phyloP scores from a whole-genome alignment of 169 alveolate genomes.

The Plasmodium adleri region DNA sequence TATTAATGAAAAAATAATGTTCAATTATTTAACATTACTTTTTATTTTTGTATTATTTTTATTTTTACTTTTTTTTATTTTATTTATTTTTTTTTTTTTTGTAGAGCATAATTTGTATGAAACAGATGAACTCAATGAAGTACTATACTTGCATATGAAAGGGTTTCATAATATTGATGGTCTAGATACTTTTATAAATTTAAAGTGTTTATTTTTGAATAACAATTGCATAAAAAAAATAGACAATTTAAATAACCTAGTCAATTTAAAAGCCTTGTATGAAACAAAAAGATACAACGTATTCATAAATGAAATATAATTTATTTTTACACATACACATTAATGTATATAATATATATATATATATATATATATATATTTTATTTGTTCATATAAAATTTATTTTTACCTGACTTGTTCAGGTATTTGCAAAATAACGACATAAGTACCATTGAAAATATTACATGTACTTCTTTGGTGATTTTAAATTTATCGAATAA shows the following conservation, averaged over 20 bases:
- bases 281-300: conserved; percentile 10
- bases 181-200: conserved; percentile 90
- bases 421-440: conserved; percentile 91
- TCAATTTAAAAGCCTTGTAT: conserved; percentile 89
- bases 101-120: conserved; percentile 86
- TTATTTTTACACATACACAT: background rate
- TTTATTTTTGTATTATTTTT: background rate
- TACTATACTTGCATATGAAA: conserved; percentile 92
- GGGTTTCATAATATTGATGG: conserved; percentile 92
- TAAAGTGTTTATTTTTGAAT: conserved; percentile 93
- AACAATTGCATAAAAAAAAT: conserved; percentile 93
- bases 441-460: conserved; percentile 89
- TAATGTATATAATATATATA: conserved; percentile 6
- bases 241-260: conserved; percentile 88
- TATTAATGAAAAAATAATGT: background rate
- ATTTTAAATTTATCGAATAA: conserved; percentile 92
- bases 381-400: background rate
- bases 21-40: background rate
- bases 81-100: background rate
- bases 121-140: conserved; percentile 93
- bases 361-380: background rate
- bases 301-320: background rate
- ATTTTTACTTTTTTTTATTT: background rate
- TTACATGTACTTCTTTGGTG: conserved; percentile 87
- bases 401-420: conserved; percentile 13